Evolutionary conservation across 495 filamentous ascomycete genomes (phyloP).

Genomic region (Massariosphaeria phaeospora): DNA sequence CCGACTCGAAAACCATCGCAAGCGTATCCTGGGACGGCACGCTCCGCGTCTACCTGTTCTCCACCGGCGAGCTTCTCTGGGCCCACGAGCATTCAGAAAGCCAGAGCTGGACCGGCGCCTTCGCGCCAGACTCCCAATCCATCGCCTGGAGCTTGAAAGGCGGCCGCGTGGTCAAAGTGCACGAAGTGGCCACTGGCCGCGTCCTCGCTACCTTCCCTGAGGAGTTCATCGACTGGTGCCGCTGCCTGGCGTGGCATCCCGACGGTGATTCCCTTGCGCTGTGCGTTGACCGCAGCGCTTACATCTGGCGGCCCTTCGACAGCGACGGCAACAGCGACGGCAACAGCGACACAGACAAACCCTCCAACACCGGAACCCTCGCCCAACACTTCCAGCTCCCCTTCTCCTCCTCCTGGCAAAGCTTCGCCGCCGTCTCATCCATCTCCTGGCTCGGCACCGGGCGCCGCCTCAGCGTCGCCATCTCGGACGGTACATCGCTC

Average conservation of each 20-base stretch:
- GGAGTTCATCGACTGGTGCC: slow-evolving; percentile 5
- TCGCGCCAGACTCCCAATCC: slow-evolving; percentile 30
- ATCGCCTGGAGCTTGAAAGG: slow-evolving; percentile 22
- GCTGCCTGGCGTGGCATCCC: slow-evolving; percentile 10
- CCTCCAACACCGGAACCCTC: neutral
- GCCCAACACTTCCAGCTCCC: slow-evolving; percentile 8
- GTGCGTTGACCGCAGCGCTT: neutral
- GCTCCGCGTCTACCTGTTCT: slow-evolving; percentile 35
- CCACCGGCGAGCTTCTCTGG: slow-evolving; percentile 24
- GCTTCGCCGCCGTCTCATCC: neutral
- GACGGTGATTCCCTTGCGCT: slow-evolving; percentile 12
- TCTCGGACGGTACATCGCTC: slow-evolving; percentile 4
- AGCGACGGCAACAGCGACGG: too few species aligned
- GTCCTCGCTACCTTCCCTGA: slow-evolving; percentile 1
- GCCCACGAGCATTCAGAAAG: slow-evolving; percentile 6
- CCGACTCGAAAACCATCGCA: slow-evolving; percentile 35
- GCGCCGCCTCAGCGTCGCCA: slow-evolving; percentile 1
- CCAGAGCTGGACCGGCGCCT: slow-evolving; percentile 33
- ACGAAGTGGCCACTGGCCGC: slow-evolving; percentile 8
- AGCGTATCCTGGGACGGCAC: slow-evolving; percentile 39
- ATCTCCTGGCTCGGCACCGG: slow-evolving; percentile 14
- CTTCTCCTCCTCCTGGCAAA: neutral
- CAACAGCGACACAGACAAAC: too few species aligned
- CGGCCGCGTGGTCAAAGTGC: slow-evolving; percentile 21
- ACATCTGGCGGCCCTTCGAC: slow-evolving; percentile 12